Base-by-base conservation (phyloP, 805 yeast species). In the Starmera caribaea region DNA sequence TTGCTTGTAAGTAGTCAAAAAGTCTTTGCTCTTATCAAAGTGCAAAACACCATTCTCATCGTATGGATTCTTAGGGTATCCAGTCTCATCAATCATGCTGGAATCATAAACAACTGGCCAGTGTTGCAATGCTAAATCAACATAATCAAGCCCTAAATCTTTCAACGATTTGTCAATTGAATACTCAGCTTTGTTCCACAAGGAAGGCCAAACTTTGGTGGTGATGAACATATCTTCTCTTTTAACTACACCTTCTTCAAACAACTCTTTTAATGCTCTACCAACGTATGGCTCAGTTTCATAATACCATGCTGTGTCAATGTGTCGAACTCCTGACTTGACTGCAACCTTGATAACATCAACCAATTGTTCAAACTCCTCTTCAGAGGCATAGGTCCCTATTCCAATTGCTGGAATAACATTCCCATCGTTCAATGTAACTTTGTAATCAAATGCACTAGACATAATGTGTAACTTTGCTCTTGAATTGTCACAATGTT, bases 41-140 rank as follows among this genome's bases (percentile, higher is more conserved):
- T 55, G 50, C 4, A 65, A 46, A 6, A 56, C 46, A 4, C 69
- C 70, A 30, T 65, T 60, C 30, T 53, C 54, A 31, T 50, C 62
- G 28, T 58, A 66, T 48, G 61, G 64, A 38, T 61, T 58, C 48
- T 44, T 45, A 27, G 61, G 69, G 38, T 38, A 26, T 0, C 51
- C 86, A 41, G 82, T 68, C 34, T 84, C 85, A 34, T 86, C 90
- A 55, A 69, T 33, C 2, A 45, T 34, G 13, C 41, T 69, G 43
- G 49, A 82, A 56, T 77, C 79, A 65, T 78, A 81, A 16, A 95
- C 81, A 59, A 83, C 69, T 45, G 96, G 96, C 78, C 86, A 87
- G 60, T 86, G 95, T 52, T 84, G 74, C 47, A 87, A 69, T 51
- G 76, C 73, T 46, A 86, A 63, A 54, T 86, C 95, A 36, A 83